Conservation (phyloP, 202 grass and related monocot genomes). For the Carex sylvatica region DNA sequence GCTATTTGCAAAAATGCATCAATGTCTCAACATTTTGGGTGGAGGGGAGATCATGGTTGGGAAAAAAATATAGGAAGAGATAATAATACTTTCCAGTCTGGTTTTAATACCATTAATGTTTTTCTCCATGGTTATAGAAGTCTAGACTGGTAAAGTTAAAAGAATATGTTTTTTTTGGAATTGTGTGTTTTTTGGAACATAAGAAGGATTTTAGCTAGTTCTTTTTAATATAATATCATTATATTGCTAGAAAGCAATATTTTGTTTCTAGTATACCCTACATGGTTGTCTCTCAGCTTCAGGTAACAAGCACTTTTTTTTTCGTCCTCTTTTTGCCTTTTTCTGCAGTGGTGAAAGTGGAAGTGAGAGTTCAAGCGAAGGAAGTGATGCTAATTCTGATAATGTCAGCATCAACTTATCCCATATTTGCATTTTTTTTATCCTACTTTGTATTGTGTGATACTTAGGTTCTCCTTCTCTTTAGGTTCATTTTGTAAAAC, state of each 20-base stretch:
- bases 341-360: constrained; percentile 42
- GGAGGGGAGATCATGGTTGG: background rate
- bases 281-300: background rate
- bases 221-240: background rate
- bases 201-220: background rate
- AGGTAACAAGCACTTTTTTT: background rate
- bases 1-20: constrained; percentile 12
- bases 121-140: background rate
- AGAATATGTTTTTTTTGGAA: background rate
- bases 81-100: background rate
- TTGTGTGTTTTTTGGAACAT: background rate
- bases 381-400: constrained; percentile 48
- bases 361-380: constrained; percentile 48
- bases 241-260: background rate
- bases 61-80: background rate
- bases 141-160: background rate
- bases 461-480: background rate
- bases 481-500: background rate
- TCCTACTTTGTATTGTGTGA: constrained; percentile 4
- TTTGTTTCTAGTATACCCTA: background rate
- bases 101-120: background rate
- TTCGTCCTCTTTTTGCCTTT: background rate
- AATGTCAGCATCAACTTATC: constrained; percentile 29
- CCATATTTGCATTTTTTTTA: constrained; percentile 6
- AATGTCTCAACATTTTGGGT: background rate